A percentile compares a stretch with the other conserved stretches of the same genome.
Conservation (phyloP, 306 rosid genomes). For the Sindora glabra region DNA sequence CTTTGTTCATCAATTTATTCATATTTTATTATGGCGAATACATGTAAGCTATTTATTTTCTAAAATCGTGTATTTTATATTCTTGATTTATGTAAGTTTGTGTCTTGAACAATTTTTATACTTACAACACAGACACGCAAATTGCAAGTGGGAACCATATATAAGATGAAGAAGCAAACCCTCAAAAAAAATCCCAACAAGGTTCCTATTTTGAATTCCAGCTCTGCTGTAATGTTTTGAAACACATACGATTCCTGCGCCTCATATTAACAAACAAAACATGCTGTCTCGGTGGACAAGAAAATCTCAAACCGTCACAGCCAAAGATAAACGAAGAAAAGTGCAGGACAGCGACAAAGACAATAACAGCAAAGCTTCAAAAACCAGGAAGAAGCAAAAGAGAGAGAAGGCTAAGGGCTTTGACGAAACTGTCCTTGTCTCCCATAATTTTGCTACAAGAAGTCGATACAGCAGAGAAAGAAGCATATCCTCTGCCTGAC, state of each 20-base stretch:
- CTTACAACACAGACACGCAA: too few species aligned
- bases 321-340: not conserved
- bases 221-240: too few species aligned
- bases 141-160: too few species aligned
- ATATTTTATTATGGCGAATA: too few species aligned
- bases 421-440: not conserved
- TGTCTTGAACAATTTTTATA: too few species aligned
- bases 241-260: not conserved
- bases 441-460: not conserved
- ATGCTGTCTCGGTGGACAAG: not conserved
- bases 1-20: too few species aligned
- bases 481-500: not conserved
- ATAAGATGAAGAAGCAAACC: too few species aligned
- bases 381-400: not conserved
- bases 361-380: not conserved
- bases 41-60: too few species aligned
- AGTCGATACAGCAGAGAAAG: not conserved
- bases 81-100: too few species aligned
- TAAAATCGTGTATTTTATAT: too few species aligned
- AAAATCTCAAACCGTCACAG: not conserved
- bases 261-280: not conserved
- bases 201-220: too few species aligned
- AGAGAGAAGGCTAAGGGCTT: not conserved
- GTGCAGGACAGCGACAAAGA: not conserved
- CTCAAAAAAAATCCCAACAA: too few species aligned